Evolutionary conservation across 2,329 filamentous ascomycete genomes (phyloP).

Genomic region (Pezicula neosporulosa): DNA sequence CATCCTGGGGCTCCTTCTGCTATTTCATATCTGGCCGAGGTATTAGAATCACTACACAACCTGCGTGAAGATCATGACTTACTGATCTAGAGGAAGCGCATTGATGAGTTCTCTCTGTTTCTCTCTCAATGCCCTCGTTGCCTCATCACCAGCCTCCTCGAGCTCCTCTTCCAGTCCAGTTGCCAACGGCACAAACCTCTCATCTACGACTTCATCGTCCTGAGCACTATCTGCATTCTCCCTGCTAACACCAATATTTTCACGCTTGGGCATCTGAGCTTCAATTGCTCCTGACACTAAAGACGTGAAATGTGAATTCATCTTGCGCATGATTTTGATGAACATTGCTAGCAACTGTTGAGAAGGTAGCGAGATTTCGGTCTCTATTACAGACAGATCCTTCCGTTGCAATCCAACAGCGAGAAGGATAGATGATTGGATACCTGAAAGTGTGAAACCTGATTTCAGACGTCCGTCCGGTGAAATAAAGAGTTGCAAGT

Average conservation of each 20-base stretch:
- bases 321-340: slow-evolving; percentile 90
- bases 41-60: slow-evolving; percentile 11
- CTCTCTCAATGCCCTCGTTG: slow-evolving; percentile 65
- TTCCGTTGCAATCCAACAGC: slow-evolving; percentile 90
- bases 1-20: slow-evolving; percentile 59
- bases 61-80: slow-evolving; percentile 36
- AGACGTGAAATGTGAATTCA: slow-evolving; percentile 72
- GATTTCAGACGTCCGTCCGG: slow-evolving; percentile 68
- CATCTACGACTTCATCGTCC: slow-evolving; percentile 64
- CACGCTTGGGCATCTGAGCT: slow-evolving; percentile 57
- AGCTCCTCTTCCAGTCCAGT: slow-evolving; percentile 76
- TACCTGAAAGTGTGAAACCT: slow-evolving; percentile 68
- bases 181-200: slow-evolving; percentile 67
- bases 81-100: slow-evolving; percentile 83
- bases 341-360: slow-evolving; percentile 94
- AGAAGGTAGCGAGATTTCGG: slow-evolving; percentile 70
- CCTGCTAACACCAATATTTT: slow-evolving; percentile 54
- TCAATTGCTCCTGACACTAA: slow-evolving; percentile 73
- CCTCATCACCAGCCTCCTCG: slow-evolving; percentile 76
- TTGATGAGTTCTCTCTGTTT: slow-evolving; percentile 89
- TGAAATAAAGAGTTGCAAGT: slow-evolving; percentile 82
- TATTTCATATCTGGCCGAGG: slow-evolving; percentile 56
- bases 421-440: slow-evolving; percentile 85
- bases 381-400: slow-evolving; percentile 74
- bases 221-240: slow-evolving; percentile 61